These are phyloP conservation scores for Tulasnella calospora DNA, from an alignment of 768 basidiomycete genomes.

Conservation along the genomic window DNA sequence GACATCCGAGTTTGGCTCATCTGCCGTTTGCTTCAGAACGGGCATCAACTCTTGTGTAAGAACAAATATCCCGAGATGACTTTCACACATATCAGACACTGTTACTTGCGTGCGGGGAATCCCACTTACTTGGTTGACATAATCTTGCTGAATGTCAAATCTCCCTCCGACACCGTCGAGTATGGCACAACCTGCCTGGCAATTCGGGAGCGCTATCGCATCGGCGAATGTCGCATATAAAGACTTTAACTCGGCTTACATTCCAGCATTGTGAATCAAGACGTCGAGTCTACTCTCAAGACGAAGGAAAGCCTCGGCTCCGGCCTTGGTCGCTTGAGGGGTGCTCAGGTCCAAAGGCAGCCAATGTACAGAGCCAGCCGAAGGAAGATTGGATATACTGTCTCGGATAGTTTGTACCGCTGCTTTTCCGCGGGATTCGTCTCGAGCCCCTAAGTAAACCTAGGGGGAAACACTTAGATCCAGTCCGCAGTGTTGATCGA, in stretches of 20 bases:
- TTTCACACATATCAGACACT: neutral
- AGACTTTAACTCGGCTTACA: constrained; percentile 37
- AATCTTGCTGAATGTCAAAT: constrained; percentile 10
- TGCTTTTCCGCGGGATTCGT: constrained; percentile 43
- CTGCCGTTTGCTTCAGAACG: constrained; percentile 48
- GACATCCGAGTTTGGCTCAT: constrained; percentile 49
- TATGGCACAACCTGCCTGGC: neutral
- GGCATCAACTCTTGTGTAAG: constrained; percentile 54
- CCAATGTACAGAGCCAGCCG: constrained; percentile 48
- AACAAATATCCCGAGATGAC: constrained; percentile 53
- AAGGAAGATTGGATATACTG: constrained; percentile 39
- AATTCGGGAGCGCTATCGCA: neutral
- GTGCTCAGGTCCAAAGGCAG: constrained; percentile 51
- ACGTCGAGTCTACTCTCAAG: constrained; percentile 54
- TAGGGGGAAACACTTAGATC: neutral
- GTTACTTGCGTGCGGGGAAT: neutral
- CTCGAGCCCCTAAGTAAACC: constrained; percentile 51
- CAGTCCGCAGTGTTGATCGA: too few relatives aligned
- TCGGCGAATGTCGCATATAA: neutral
- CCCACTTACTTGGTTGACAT: constrained; percentile 26
- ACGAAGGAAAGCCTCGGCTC: constrained; percentile 48
- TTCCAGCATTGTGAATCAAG: constrained; percentile 56
- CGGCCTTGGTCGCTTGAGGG: constrained; percentile 44
- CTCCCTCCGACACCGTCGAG: neutral
- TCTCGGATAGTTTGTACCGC: constrained; percentile 46